Evolutionary conservation across 2,329 filamentous ascomycete genomes (phyloP), one percentile per base, ranked within the genome.

Genomic region (Hymenoscyphus albidus): DNA sequence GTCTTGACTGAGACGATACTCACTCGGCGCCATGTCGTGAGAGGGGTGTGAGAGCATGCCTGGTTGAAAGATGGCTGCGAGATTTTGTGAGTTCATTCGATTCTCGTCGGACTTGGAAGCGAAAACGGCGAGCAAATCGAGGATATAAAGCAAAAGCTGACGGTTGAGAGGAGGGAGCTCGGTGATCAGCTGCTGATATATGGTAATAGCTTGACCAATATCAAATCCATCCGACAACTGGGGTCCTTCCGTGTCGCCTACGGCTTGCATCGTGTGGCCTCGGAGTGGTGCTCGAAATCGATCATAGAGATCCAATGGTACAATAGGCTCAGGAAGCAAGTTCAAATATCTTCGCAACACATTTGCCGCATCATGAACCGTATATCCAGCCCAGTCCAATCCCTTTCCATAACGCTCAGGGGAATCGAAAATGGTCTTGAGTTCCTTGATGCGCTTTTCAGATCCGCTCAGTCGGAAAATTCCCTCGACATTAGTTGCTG

Each of bases 361-460:
- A 75, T 98, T 99, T 73, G 95, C 93, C 32, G 95, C 95, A 83
- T 99, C 95, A 78, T 99, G 95, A 54, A 99, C 95, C 0, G 95
- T 99, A 77, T 97, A 99, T 58, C 95, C 95, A 58, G 92, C 90
- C 95, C 95, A 99, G 72, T 97, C 91, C 32, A 99, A 83, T 16
- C 95, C 95, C 78, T 99, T 99, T 62, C 95, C 95, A 76, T 97
- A 99, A 72, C 93, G 86, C 73, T 96, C 92, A 51, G 95, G 95
- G 0, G 94, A 96, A 78, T 98, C 92, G 78, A 99, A 99, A 2
- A 92, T 85, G 35, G 85, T 87, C 77, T 96, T 94, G 38, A 99
- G 85, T 77, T 98, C 95, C 77, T 98, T 99, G 80, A 99, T 99
- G 67, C 95, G 90, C 80, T 97, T 98, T 75, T 97, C 94, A 42